These are phyloP conservation scores for Leccinum incarnatum DNA, from an alignment of 768 basidiomycete species.

Conservation along the genomic window DNA sequence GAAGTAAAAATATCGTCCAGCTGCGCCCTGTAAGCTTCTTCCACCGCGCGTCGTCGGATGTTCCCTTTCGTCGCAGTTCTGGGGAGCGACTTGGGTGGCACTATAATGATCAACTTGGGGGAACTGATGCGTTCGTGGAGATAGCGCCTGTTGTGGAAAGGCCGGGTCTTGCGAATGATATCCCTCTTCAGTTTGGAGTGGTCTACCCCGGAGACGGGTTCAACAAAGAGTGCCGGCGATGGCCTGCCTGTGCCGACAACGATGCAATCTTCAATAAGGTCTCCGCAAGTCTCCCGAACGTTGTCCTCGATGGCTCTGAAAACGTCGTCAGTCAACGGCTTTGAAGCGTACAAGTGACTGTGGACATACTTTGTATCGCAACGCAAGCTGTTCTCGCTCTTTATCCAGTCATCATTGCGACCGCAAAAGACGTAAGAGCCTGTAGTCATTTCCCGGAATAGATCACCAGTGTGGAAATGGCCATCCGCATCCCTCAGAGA, in stretches of 20 bases:
- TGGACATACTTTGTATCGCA: constrained; percentile 66
- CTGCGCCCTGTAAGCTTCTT: constrained; percentile 55
- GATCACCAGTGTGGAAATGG: constrained; percentile 76
- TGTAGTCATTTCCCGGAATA: constrained; percentile 63
- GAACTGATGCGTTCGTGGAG: constrained; percentile 74
- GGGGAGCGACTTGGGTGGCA: constrained; percentile 63
- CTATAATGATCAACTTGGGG: constrained; percentile 63
- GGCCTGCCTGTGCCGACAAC: constrained; percentile 77
- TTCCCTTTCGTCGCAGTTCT: constrained; percentile 82
- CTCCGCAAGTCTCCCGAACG: constrained; percentile 58
- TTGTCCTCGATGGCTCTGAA: constrained; percentile 74
- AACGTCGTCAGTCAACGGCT: constrained; percentile 7
- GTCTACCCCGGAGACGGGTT: constrained; percentile 54
- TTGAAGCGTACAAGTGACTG: neutral
- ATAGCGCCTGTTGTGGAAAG: constrained; percentile 73
- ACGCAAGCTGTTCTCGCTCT: constrained; percentile 72
- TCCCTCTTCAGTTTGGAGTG: constrained; percentile 62
- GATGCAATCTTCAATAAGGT: constrained; percentile 68
- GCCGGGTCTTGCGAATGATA: constrained; percentile 68
- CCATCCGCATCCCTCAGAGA: constrained; percentile 61
- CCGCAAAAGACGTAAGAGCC: constrained; percentile 66
- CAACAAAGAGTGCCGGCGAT: constrained; percentile 74
- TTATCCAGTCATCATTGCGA: constrained; percentile 84
- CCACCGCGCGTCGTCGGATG: constrained; percentile 73
- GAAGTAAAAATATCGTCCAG: constrained; percentile 58